Percentiles rank a stretch among this genome's conserved stretches.
These are phyloP conservation scores for Notholithocarpus densiflorus DNA, from an alignment of 306 rosid species.

Conservation along the genomic window DNA sequence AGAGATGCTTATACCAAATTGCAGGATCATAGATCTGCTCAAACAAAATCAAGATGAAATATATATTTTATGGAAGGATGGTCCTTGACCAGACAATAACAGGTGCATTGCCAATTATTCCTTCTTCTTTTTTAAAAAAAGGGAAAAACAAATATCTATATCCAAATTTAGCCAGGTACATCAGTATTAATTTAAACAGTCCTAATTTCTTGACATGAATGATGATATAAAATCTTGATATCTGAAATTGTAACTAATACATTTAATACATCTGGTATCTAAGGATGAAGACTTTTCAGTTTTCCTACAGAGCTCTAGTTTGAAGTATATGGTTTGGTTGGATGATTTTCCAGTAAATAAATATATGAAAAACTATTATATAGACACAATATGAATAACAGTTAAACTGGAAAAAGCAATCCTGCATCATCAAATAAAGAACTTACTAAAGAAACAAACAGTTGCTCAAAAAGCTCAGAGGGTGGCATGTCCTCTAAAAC, in stretches of 20 bases:
- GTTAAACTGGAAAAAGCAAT: background rate
- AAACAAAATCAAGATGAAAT: background rate
- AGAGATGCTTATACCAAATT: background rate
- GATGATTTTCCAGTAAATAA: background rate
- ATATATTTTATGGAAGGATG: too few relatives aligned
- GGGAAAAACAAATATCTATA: background rate
- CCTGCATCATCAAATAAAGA: conserved; percentile 7
- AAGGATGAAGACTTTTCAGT: background rate
- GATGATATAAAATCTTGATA: background rate
- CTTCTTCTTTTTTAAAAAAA: too few relatives aligned
- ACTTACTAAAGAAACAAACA: conserved; percentile 89
- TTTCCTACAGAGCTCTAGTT: background rate
- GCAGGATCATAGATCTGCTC: background rate
- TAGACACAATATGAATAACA: background rate
- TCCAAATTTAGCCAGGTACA: background rate
- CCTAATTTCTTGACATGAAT: background rate
- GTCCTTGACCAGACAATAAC: too few relatives aligned
- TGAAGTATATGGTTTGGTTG: background rate
- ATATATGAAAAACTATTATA: background rate
- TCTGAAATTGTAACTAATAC: background rate
- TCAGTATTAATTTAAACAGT: background rate
- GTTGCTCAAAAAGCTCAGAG: conserved; percentile 74
- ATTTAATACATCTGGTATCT: background rate
- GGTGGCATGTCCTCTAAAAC: conserved; percentile 74
- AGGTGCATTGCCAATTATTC: too few relatives aligned